Evolutionary conservation across 495 filamentous ascomycete genomes (phyloP), one percentile per base, ranked within the genome.

Genomic region (Astrothelium subdiscretum): DNA sequence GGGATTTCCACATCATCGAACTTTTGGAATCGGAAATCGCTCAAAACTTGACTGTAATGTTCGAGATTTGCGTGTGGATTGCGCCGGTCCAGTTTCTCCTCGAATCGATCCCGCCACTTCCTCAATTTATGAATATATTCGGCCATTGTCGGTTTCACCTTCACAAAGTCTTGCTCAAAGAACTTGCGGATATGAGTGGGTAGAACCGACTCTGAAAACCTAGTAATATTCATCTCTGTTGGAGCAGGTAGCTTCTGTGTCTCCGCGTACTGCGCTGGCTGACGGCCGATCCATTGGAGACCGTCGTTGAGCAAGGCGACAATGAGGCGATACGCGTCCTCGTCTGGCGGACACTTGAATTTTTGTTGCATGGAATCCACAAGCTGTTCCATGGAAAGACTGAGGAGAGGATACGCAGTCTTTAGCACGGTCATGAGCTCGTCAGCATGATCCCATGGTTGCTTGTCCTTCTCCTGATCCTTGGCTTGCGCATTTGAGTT

Each of bases 341-440:
- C 95, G 67, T 99, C 95, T 0, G 92, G 92, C 31, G 92, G 92
- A 69, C 92, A 97, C 72, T 97, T 97, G 83, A 97, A 97, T 74
- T 97, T 87, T 80, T 96, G 97, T 73, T 89, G 85, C 66, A 97
- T 96, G 74, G 96, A 91, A 70, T 99, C 95, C 32, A 96, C 91
- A 92, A 99, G 97, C 0, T 92, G 95, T 76, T 99, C 95, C 92
- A 99, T 97, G 1, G 94, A 97, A 35, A 97, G 77, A 2, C 94
- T 92, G 63, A 99, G 85, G 42, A 99, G 79, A 22, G 95, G 95
- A 77, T 97, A 97, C 0, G 91, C 91, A 15, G 92, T 96, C 78
- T 97, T 97, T 54, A 99, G 83, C 31, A 87, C 85, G 35, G 88
- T 87, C 82, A 94, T 90, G 61, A 97, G 91, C 72, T 97, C 92